Base-by-base conservation (phyloP, 1,284 basidiomycete species). In the Stygiomarasmius scandens region DNA sequence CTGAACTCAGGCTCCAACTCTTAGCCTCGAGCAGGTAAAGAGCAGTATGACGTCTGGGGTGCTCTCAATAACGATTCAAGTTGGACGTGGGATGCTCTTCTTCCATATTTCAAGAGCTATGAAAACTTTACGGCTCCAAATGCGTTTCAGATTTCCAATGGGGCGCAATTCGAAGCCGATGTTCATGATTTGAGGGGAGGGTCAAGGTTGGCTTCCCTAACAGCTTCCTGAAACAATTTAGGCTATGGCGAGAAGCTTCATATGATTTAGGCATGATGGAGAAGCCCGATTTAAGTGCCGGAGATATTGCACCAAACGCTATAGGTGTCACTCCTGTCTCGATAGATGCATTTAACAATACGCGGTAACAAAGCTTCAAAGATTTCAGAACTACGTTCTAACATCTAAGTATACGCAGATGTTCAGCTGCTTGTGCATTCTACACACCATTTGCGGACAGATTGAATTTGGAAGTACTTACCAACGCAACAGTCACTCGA, bases 31-130 rank as follows among this genome's bases (percentile, higher is more conserved):
- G 70, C 67, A 2, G 63, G 63, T 46, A 67, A 65, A 55, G 61
- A 63, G 5, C 70, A 73, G 59, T 73, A 73, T 57, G 67, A 72
- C 49, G 61, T 64, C 1, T 69, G 70, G 67, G 66, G 67, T 9
- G 49, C 56, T 22, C 62, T 73, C 12, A 71, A 72, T 57, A 65
- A 70, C 59, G 68, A 70, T 51, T 53, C 59, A 3, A 58, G 60
- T 27, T 73, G 71, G 71, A 68, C 67, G 1, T 73, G 71, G 71
- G 54, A 64, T 22, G 46, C 53, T 8, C 60, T 73, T 16, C 61
- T 73, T 6, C 70, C 70, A 1, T 71, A 64, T 55, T 72, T 73
- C 61, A 66, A 67, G 52, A 63, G 62, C 16, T 68, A 69, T 0
- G 73, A 74, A 55, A 51, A 59, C 11, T 69, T 71, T 51, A 68